Base-by-base conservation (phyloP, 202 grass and related monocot species). In the Zoysia matrella region DNA sequence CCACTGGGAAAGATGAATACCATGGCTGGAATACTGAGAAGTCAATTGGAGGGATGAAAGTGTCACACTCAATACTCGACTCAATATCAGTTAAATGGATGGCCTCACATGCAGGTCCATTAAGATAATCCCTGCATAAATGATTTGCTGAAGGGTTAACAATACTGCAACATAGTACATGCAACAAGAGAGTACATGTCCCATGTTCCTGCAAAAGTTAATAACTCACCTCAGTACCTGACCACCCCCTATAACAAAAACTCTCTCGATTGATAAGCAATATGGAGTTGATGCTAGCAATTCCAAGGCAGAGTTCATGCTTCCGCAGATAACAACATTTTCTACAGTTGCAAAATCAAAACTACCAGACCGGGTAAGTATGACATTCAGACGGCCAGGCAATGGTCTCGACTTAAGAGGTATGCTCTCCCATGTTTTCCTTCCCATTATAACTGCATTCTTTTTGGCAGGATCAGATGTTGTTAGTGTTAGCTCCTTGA, bases 341-440 rank as follows among this genome's bases (percentile, higher is more conserved):
- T 97, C 90, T 14, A 63, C 73, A 13, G 92, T 89, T 36, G 92
- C 88, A 78, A 97, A 91, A 81, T 91, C 90, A 74, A 94, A 97
- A 87, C 85, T 94, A 62, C 80, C 92, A 49, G 94, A 97, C 11
- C 88, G 86, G 83, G 92, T 97, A 54, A 97, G 72, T 80, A 97
- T 86, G 43, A 97, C 82, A 78, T 97, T 94, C 86, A 94, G 79
- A 69, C 88, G 90, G 67, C 94, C 94, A 80, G 88, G 78, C 66
- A 97, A 85, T 47, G 94, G 92, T 79, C 94, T 90, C 65, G 65
- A 69, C 45, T 80, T 67, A 55, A 84, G 68, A 16, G 94, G 92
- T 85, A 97, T 88, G 77, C 90, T 92, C 78, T 97, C 94, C 94
- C 94, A 97, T 58, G 94, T 92, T 81, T 88, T 94, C 75, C 94